A percentile compares a stretch with the other conserved stretches of the same genome.
These are phyloP conservation scores for Phytophthora macrochlamydospora DNA, from an alignment of 352 stramenopile genomes.

Conservation along the genomic window DNA sequence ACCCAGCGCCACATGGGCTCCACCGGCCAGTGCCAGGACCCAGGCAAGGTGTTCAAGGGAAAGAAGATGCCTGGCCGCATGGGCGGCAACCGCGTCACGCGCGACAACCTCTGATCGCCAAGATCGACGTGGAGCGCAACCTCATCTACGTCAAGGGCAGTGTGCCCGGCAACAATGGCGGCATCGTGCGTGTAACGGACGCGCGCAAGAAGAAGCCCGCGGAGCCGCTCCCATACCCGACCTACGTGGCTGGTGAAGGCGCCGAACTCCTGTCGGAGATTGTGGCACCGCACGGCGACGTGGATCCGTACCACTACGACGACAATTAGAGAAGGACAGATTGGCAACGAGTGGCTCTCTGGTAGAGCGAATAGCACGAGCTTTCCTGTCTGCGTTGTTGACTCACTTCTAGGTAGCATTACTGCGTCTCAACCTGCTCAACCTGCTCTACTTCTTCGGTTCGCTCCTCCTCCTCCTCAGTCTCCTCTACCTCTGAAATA, in stretches of 20 bases:
- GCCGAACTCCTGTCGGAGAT: constrained; percentile 66
- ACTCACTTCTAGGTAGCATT: no score
- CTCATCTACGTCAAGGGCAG: constrained; percentile 94
- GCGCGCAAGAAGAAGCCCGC: constrained; percentile 84
- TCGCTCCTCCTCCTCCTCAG: constrained; percentile 6
- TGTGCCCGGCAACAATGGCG: constrained; percentile 91
- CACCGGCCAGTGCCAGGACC: constrained; percentile 98
- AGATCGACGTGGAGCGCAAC: constrained; percentile 93
- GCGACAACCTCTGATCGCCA: constrained; percentile 96
- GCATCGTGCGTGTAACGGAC: constrained; percentile 86
- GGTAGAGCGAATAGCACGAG: neutral
- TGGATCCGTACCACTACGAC: constrained; percentile 89
- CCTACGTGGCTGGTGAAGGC: constrained; percentile 60
- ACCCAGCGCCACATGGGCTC: constrained; percentile 96
- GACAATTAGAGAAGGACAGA: constrained; percentile 58
- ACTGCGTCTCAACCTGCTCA: neutral
- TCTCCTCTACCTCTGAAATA: constrained; percentile 16
- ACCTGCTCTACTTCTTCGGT: constrained; percentile 5
- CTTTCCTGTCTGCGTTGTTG: neutral
- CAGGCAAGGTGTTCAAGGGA: constrained; percentile 98
- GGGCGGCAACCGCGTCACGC: constrained; percentile 93
- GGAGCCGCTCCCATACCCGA: constrained; percentile 79
- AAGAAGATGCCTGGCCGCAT: constrained; percentile 99
- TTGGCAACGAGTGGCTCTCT: constrained; percentile 3
- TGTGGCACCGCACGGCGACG: constrained; percentile 74